Conservation (phyloP, 2,329 filamentous ascomycete species). For the Helotiales sp. region DNA sequence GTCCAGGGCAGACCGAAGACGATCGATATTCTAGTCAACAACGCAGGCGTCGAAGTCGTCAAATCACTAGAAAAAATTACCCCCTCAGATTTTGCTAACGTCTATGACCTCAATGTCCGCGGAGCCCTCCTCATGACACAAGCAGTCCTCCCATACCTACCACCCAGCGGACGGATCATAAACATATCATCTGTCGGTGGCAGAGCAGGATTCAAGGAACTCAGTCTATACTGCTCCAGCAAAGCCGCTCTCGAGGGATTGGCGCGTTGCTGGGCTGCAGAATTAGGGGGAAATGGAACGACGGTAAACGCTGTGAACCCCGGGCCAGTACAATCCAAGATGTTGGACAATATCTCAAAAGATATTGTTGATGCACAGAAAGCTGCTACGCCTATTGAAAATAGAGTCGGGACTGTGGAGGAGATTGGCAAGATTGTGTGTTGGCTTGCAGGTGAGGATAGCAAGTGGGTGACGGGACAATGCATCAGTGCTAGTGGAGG, state of each 20-base stretch:
- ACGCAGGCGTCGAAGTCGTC: slow-evolving; percentile 56
- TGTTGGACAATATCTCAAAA: slow-evolving; percentile 20
- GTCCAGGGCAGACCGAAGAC: slow-evolving; percentile 30
- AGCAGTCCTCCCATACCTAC: slow-evolving; percentile 15
- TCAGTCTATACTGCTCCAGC: slow-evolving; percentile 15
- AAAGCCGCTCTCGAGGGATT: slow-evolving; percentile 22
- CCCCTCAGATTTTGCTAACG: slow-evolving; percentile 62
- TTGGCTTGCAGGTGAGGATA: slow-evolving; percentile 45
- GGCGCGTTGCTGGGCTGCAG: slow-evolving; percentile 20
- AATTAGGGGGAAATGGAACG: slow-evolving; percentile 20
- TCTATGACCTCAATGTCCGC: slow-evolving; percentile 73
- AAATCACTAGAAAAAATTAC: slow-evolving; percentile 42
- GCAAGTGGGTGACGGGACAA: slow-evolving; percentile 48
- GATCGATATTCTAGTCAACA: slow-evolving; percentile 83
- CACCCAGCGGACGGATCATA: slow-evolving; percentile 15
- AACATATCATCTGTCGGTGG: slow-evolving; percentile 17
- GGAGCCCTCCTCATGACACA: slow-evolving; percentile 20
- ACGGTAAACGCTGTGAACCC: slow-evolving; percentile 23
- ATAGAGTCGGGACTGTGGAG: slow-evolving; percentile 41
- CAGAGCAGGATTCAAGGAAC: slow-evolving; percentile 8
- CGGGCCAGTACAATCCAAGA: slow-evolving; percentile 29
- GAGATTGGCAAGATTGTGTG: slow-evolving; percentile 49
- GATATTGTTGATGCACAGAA: slow-evolving; percentile 22
- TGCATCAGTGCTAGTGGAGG: slow-evolving; percentile 21
- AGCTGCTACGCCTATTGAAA: slow-evolving; percentile 15